Conservation (phyloP, 495 filamentous ascomycete genomes). For the Penicillium bialowiezense region DNA sequence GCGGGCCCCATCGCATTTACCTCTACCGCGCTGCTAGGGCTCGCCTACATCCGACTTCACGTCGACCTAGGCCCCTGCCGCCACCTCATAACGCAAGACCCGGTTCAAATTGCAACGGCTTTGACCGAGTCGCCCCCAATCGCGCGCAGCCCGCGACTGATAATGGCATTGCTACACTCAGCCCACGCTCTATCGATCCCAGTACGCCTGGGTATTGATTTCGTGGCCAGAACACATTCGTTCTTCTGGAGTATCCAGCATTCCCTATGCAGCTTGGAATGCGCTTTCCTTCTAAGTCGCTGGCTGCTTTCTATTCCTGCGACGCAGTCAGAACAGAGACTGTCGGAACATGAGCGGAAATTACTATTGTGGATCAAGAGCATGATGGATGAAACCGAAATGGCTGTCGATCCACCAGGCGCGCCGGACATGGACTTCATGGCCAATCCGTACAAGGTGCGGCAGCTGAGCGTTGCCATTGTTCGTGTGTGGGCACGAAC, state of each 20-base stretch:
- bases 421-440: constrained; percentile 45
- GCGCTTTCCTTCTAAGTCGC: constrained; percentile 50
- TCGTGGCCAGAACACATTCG: constrained; percentile 50
- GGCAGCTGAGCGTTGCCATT: constrained; percentile 48
- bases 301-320: constrained; percentile 51
- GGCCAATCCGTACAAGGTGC: constrained; percentile 43
- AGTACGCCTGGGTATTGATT: constrained; percentile 51
- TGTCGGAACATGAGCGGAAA: constrained; percentile 58
- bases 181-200: constrained; percentile 54
- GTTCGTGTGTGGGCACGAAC: constrained; percentile 53
- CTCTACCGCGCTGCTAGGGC: constrained; percentile 51
- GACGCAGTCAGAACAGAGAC: constrained; percentile 42
- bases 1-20: constrained; percentile 55
- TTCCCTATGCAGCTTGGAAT: constrained; percentile 54
- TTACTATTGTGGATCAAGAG: constrained; percentile 65
- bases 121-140: constrained; percentile 39
- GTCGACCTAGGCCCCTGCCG: constrained; percentile 47
- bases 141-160: constrained; percentile 44
- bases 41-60: constrained; percentile 52
- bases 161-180: constrained; percentile 51
- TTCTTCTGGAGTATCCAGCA: constrained; percentile 58
- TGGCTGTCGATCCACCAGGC: constrained; percentile 54
- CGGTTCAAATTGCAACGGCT: constrained; percentile 40
- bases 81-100: constrained; percentile 47
- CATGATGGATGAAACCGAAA: constrained; percentile 76